Base-by-base conservation (phyloP, 1,284 basidiomycete genomes). In the Ustilago curta region DNA sequence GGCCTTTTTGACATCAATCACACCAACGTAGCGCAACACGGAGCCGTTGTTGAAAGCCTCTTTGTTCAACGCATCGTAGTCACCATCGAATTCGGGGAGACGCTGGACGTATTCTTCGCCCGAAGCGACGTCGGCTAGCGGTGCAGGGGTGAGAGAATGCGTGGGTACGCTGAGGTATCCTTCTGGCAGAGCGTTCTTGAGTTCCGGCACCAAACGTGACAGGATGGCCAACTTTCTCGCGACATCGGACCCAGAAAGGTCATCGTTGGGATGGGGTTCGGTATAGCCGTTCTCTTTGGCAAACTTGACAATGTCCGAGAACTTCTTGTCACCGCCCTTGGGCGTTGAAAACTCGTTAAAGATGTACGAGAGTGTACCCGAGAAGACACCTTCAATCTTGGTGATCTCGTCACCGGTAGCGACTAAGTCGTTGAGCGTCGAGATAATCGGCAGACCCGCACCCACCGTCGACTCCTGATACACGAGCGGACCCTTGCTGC, bases 321-420 rank as follows among this genome's bases (percentile, higher is more conserved):
- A 98, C 78, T 86, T 87, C 56, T 82, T 77, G 32, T 74, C 48
- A 87, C 88, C 25, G 9, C 81, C 80, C 44, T 82, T 82, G 87
- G 86, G 74, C 4, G 81, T 80, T 27, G 77, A 79, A 59, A 95
- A 99, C 77, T 95, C 91, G 87, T 99, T 99, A 89, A 99, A 99
- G 87, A 99, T 98, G 88, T 99, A 99, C 84, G 92, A 94, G 88
- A 99, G 90, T 0, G 96, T 99, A 4, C 96, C 96, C 8, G 92
- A 94, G 85, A 96, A 91, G 43, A 96, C 93, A 35, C 89, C 89
- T 80, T 89, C 88, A 65, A 89, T 87, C 82, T 88, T 88, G 54
- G 85, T 84, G 55, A 89, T 86, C 82, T 93, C 91, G 85, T 99
- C 97, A 5, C 96, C 96, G 4, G 95, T 97, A 40, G 89, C 89